Base-by-base conservation (phyloP, 495 filamentous ascomycete genomes). In the Aspergillus kassunensis region DNA sequence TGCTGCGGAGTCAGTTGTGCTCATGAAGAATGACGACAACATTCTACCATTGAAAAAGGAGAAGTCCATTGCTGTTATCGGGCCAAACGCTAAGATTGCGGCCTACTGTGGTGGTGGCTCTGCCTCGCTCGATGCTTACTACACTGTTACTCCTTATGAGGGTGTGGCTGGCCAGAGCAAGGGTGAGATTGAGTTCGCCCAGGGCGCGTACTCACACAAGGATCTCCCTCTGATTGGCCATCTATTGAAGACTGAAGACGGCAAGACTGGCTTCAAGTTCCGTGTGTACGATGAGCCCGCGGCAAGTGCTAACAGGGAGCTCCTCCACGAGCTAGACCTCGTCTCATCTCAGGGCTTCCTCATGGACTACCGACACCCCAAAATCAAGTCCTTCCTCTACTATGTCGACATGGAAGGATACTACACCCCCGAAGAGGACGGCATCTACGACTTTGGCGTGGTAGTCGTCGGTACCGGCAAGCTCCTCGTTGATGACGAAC, bases 91-190 rank as follows among this genome's bases (percentile, higher is more conserved):
- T 29, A 88, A 88, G 56, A 70, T 85, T 42, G 86, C 89, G 0
- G 84, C 88, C 30, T 86, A 86, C 44, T 84, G 86, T 44, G 89
- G 90, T 34, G 90, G 90, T 51, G 89, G 90, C 8, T 91, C 86
- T 54, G 88, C 90, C 1, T 85, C 82, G 41, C 68, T 95, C 24
- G 83, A 84, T 53, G 84, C 89, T 4, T 92, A 95, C 64, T 92
- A 93, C 65, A 83, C 79, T 16, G 74, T 86, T 23, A 82, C 81
- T 0, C 85, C 86, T 0, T 87, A 79, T 53, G 83, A 87, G 11
- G 86, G 83, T 15, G 79, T 89, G n/a, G 68, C 67, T 18, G 70
- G 70, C 33, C 77, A 83, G 61, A 74, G 78, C 43, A 61, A 71
- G 21, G 72, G 69, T 16, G 68, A 78, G 65, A 68, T 75, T 68